A percentile compares a stretch with the other conserved stretches of the same genome.
Evolutionary conservation across 345 rosid genomes (phyloP).

Genomic region (Nephelium lappaceum): DNA sequence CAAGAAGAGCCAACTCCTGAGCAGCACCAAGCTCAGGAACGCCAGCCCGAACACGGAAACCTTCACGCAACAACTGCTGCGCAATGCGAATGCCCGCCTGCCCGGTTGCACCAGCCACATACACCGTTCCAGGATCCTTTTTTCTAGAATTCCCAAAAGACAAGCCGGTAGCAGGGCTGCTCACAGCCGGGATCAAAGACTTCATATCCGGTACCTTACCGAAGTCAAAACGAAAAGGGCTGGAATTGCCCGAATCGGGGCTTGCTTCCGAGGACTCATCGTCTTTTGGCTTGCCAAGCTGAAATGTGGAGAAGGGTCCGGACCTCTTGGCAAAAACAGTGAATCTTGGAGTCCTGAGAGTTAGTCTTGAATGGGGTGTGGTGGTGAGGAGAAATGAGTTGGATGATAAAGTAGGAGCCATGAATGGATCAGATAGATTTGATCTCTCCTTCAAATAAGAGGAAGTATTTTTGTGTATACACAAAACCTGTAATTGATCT

Average conservation of each 20-base stretch:
- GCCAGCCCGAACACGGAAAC: conserved; percentile 88
- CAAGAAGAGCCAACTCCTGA: conserved; percentile 88
- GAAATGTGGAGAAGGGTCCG: conserved; percentile 47
- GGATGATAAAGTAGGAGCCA: conserved; percentile 72
- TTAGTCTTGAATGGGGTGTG: conserved; percentile 41
- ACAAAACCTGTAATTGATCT: background rate
- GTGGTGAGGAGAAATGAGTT: conserved; percentile 61
- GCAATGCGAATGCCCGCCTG: conserved; percentile 87
- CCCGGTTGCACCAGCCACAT: conserved; percentile 94
- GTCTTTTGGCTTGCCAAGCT: conserved; percentile 47
- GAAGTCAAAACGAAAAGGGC: conserved; percentile 63
- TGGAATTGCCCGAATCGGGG: conserved; percentile 40
- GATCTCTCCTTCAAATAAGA: conserved; percentile 24
- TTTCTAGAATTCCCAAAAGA: conserved; percentile 56
- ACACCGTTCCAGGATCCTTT: conserved; percentile 84
- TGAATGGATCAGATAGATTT: conserved; percentile 13
- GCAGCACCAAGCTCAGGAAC: conserved; percentile 84
- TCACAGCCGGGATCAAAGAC: conserved; percentile 60
- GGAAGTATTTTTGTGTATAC: conserved; percentile 11
- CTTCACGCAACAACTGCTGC: conserved; percentile 68
- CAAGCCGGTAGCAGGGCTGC: conserved; percentile 55
- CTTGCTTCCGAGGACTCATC: conserved; percentile 34
- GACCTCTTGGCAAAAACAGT: conserved; percentile 61
- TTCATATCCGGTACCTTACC: conserved; percentile 62
- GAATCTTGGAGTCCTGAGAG: conserved; percentile 43